Base-by-base conservation (phyloP, 768 basidiomycete species). In the Macrolepiota dolichaula region DNA sequence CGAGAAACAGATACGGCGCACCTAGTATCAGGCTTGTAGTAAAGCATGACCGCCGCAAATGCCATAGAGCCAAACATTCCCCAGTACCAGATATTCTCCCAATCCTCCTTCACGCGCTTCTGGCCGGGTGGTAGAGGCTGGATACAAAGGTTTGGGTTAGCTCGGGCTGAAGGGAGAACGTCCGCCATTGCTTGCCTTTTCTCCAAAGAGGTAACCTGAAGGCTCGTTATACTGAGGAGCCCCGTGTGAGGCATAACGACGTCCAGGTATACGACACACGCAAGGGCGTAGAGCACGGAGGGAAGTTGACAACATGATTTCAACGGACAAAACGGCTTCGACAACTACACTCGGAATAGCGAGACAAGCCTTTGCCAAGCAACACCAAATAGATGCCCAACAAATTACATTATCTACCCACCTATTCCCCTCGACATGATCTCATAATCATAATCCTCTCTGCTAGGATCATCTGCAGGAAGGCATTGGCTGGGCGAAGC, bases 11-110 rank as follows among this genome's bases (percentile, higher is more conserved):
- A 50, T 40, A 12, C n/a, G 36, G 64, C 89, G 62, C 65, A 94
- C 94, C 90, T 94, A 17, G 92, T 94, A 70, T 96, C 92, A 2
- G 94, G 94, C 75, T 96, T 96, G 79, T 94, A 96, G 74, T 93
- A 92, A 25, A 94, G 75, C 71, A 92, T 76, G 35, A 95, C 83
- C 10, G 82, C 73, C 32, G 88, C 91, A 63, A 94, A 76, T 4
- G 79, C 85, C 85, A 97, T 89, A 12, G 85, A 79, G 36, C 95
- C 95, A 69, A 91, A 94, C 91, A 97, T 94, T 35, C 94, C 95
- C 63, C 86, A 72, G 69, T 92, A 92, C 90, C 93, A 97, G 42
- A 92, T 80, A 65, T 82, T 86, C 78, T 97, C 95, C 94, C 94
- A 97, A 24, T 88, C 84, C 72, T 96, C 92, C 72, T 88, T 89